Conservation (phyloP, 257 asterid species). For the Solanum corneliomulleri region DNA sequence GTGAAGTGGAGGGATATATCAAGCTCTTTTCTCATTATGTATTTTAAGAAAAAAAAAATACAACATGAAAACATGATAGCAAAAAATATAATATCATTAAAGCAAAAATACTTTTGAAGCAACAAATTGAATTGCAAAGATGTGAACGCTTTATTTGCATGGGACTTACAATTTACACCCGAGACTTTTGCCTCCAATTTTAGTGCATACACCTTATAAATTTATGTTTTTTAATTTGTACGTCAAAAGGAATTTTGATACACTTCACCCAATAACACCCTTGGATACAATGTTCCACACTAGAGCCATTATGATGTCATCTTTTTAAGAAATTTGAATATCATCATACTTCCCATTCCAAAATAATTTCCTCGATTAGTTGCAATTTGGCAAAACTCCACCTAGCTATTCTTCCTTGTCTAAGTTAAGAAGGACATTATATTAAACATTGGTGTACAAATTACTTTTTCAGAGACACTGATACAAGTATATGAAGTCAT, state of each 20-base stretch:
- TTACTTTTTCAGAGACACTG: neutral
- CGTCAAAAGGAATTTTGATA: neutral
- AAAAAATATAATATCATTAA: neutral
- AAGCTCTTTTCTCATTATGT: no score
- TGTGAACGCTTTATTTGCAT: neutral
- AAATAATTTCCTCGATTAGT: neutral
- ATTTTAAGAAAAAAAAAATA: neutral
- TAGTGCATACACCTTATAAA: neutral
- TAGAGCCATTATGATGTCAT: neutral
- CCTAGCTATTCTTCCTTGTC: neutral
- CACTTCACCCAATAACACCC: neutral
- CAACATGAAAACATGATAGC: neutral
- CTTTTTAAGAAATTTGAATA: neutral
- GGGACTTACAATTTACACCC: neutral
- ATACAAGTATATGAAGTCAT: no score
- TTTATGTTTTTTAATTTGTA: neutral
- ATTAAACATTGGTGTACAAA: neutral
- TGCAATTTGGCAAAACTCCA: neutral
- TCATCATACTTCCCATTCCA: neutral
- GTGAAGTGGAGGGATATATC: neutral
- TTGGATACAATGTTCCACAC: neutral
- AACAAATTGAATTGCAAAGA: neutral
- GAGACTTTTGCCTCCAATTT: neutral
- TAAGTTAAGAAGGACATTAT: neutral
- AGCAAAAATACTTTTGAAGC: neutral